A percentile compares a stretch with the other conserved stretches of the same genome.
phyloP scores from a whole-genome alignment of 176 grass and related monocot genomes.

The Bolboschoenus planiculmis region DNA sequence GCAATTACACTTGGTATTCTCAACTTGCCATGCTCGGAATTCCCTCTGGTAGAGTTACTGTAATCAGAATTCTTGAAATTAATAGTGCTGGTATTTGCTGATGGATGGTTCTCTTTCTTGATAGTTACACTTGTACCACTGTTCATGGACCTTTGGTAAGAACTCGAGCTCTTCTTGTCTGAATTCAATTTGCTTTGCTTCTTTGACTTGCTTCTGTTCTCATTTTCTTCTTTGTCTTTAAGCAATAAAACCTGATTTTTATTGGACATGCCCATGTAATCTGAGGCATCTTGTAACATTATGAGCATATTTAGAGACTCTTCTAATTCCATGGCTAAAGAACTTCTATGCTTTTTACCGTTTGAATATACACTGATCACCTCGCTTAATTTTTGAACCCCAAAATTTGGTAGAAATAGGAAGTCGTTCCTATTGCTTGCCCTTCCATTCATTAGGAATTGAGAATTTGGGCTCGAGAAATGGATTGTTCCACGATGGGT shows the following conservation, averaged over 20 bases:
- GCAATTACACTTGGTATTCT: constrained; percentile 74
- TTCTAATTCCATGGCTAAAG: constrained; percentile 76
- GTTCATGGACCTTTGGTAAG: constrained; percentile 30
- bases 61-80: constrained; percentile 8
- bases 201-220: constrained; percentile 18
- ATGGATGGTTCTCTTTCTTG: constrained; percentile 8
- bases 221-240: constrained; percentile 52
- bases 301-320: constrained; percentile 79
- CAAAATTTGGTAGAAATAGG: constrained; percentile 36
- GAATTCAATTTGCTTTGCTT: constrained; percentile 5
- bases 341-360: constrained; percentile 35
- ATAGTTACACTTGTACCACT: constrained; percentile 18
- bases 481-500: constrained; percentile 41
- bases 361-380: constrained; percentile 50
- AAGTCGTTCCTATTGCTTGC: constrained; percentile 15
- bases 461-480: constrained; percentile 18
- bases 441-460: constrained; percentile 14
- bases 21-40: constrained; percentile 38
- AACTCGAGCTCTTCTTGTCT: constrained; percentile 25
- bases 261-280: constrained; percentile 49
- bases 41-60: constrained; percentile 9
- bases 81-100: not conserved
- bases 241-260: constrained; percentile 53
- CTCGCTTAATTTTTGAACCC: constrained; percentile 67
- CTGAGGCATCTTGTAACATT: constrained; percentile 71